Conservation (phyloP, 1,139 yeast genomes). For the Candida buenavistaensis region DNA sequence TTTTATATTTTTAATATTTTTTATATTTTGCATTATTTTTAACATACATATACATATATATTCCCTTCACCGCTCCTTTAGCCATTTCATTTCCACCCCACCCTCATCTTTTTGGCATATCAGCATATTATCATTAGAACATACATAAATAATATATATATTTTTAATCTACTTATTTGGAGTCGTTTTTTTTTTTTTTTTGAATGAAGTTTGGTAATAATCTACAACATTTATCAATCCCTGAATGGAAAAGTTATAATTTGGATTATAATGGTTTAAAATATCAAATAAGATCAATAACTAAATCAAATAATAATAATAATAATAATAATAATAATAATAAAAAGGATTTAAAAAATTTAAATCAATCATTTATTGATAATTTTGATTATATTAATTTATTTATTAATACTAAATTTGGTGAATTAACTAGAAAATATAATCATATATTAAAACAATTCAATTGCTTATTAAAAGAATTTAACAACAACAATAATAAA, state of each 20-base stretch:
- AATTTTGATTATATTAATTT: conserved; percentile 56
- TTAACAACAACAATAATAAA: conserved; percentile 10
- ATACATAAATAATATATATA: no score
- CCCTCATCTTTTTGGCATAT: no score
- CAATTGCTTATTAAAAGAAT: conserved; percentile 11
- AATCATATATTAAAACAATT: conserved; percentile 21
- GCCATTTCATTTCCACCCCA: no score
- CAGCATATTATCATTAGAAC: no score
- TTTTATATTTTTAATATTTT: no score
- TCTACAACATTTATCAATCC: conserved; percentile 70
- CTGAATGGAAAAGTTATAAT: conserved; percentile 85
- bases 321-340: no score
- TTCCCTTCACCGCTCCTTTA: no score
- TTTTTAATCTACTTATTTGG: no score
- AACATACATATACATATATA: no score
- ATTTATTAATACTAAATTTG: conserved; percentile 65
- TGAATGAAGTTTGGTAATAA: conserved; percentile 85
- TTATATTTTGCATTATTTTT: no score
- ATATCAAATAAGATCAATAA: conserved; percentile 47
- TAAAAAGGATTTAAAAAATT: conserved; percentile 18
- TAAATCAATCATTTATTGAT: conserved; percentile 37
- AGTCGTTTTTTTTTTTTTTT: not conserved
- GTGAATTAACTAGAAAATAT: conserved; percentile 50
- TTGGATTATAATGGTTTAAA: conserved; percentile 81
- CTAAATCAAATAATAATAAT: conserved; percentile 16